phyloP scores from a whole-genome alignment of 176 grass and related monocot species.

The Hordeum vulgare region MorexV3_pseudomolecules_assembly NC_058519.1:40186189-40186688 shows the following conservation, averaged over 20 bases:
- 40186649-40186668: neutral
- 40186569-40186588: no score
- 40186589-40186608: no score
- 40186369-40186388: neutral
- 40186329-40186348: neutral
- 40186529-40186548: no score
- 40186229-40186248: neutral
- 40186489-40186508: no score
- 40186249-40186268: neutral
- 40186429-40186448: neutral
- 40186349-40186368: neutral
- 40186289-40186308: neutral
- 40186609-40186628: no score
- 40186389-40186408: neutral
- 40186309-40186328: neutral
- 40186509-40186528: neutral
- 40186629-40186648: neutral
- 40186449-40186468: neutral
- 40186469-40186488: neutral
- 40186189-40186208: conserved; percentile 31
- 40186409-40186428: neutral
- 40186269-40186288: neutral
- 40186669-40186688: neutral
- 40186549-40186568: neutral
- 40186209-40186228: conserved; percentile 9